Percentiles rank a stretch among this genome's conserved stretches.
These are phyloP conservation scores for Flaveria brownii DNA, from an alignment of 129 eudicot species.

Conservation along the genomic window DNA sequence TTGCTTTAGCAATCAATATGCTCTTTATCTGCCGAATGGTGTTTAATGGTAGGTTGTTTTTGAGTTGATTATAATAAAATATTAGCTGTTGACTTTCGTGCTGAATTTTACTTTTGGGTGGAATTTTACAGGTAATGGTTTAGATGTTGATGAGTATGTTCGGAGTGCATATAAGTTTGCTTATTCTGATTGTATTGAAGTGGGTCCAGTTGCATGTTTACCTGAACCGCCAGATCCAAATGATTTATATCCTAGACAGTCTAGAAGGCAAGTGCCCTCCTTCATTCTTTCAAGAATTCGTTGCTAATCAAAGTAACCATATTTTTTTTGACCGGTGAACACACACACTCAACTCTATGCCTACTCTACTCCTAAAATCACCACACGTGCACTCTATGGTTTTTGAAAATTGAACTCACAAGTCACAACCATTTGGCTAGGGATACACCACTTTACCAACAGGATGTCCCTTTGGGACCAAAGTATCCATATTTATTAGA, in stretches of 20 bases:
- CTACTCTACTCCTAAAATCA: no score
- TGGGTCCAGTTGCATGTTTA: constrained; percentile 92
- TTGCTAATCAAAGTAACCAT: neutral
- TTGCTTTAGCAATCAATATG: constrained; percentile 97
- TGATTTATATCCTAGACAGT: constrained; percentile 91
- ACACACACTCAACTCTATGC: no score
- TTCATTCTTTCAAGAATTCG: neutral
- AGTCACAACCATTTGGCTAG: no score
- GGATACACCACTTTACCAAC: no score
- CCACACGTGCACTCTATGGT: no score
- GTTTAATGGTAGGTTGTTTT: constrained; percentile 70
- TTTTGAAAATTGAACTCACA: no score
- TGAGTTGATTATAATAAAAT: constrained; percentile 7
- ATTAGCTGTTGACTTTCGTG: constrained; percentile 1
- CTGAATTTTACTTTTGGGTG: neutral
- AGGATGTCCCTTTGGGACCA: no score
- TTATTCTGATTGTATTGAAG: constrained; percentile 93
- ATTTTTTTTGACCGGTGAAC: neutral
- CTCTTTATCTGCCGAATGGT: constrained; percentile 97
- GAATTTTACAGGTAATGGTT: constrained; percentile 70
- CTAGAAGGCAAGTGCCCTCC: constrained; percentile 69
- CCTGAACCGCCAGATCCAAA: constrained; percentile 96
- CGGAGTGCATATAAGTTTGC: constrained; percentile 93
- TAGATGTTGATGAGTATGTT: constrained; percentile 97
- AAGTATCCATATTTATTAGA: neutral